Base-by-base conservation (phyloP, 139 green algal genomes). In the Desmodesmus armatus region DNA sequence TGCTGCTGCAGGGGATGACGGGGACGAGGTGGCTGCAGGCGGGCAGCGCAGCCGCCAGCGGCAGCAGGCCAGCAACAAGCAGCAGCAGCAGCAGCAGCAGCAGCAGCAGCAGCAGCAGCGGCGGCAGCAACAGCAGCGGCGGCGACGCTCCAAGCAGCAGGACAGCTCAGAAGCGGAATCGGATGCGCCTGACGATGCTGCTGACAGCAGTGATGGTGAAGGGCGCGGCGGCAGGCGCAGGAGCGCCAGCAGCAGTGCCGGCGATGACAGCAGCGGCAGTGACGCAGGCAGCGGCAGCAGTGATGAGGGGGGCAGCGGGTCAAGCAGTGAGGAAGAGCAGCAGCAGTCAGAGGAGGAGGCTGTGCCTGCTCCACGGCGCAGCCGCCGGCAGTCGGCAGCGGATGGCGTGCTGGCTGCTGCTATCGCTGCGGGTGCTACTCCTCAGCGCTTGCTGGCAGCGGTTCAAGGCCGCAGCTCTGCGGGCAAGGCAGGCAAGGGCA, bases 371-470 rank as follows among this genome's bases (percentile, higher is more conserved):
- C 31, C 15, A 0, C 76, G 76, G 25, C 37, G 53, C 25, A n/a
- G 67, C 17, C 15, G 40, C 27, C 39, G 62, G 33, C 63, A 69
- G 33, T 40, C 41, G 33, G 47, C 74, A 65, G 3, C 37, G 13
- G 47, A 82, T 40, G 76, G 27, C 21, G 74, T 83, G 23, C 51
- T 35, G 37, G 76, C 76, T 55, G 77, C 25, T 15, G 87, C 33
- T 2, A 74, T 53, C 58, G 75, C 76, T 41, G 82, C 82, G 63
- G 53, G 40, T 47, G 55, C 27, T 23, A 27, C 44, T 9, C 53
- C 81, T 13, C n/a, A n/a, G n/a, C n/a, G n/a, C n/a, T n/a, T n/a
- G n/a, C n/a, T n/a, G n/a, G n/a, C n/a, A n/a, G n/a, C n/a, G n/a
- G n/a, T n/a, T n/a, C n/a, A n/a, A n/a, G n/a, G n/a, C n/a, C 31